A percentile compares a stretch with the other conserved stretches of the same genome.
Conservation (phyloP, 257 asterid genomes). For the Paulownia fortunei region DNA sequence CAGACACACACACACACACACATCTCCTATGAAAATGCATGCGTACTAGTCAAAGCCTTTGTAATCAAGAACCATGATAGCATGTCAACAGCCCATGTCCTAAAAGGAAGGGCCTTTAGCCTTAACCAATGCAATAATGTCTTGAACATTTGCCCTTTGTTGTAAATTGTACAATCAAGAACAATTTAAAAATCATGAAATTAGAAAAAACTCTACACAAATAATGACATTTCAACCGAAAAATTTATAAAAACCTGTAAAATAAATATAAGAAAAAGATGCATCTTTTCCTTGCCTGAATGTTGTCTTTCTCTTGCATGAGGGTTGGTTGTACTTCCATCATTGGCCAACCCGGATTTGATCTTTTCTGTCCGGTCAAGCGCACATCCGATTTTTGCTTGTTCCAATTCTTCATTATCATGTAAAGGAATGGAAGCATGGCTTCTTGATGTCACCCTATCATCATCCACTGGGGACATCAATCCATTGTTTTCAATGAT, state of each 20-base stretch:
- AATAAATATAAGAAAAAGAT: neutral
- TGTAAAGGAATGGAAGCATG: constrained; percentile 34
- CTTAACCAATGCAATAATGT: neutral
- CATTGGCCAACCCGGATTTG: constrained; percentile 33
- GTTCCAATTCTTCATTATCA: constrained; percentile 30
- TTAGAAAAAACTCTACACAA: too few species aligned
- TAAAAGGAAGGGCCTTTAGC: neutral
- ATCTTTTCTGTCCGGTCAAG: constrained; percentile 26
- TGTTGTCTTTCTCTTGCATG: constrained; percentile 28
- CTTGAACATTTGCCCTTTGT: too few species aligned
- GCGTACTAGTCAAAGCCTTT: too few species aligned
- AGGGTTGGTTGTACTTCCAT: constrained; percentile 23
- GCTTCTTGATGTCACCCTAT: constrained; percentile 43
- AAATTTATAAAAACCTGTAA: too few species aligned
- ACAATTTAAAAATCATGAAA: too few species aligned
- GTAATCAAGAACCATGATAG: neutral
- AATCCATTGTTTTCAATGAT: constrained; percentile 26
- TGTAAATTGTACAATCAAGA: too few species aligned
- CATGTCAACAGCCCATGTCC: neutral
- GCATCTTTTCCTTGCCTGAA: constrained; percentile 39
- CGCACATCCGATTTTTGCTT: constrained; percentile 14
- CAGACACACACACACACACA: too few species aligned
- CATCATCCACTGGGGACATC: constrained; percentile 24
- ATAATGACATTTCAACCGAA: too few species aligned
- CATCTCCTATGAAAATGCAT: neutral